Base-by-base conservation (phyloP, 148 eudicot species). In the Chenopodium formosanum region DNA sequence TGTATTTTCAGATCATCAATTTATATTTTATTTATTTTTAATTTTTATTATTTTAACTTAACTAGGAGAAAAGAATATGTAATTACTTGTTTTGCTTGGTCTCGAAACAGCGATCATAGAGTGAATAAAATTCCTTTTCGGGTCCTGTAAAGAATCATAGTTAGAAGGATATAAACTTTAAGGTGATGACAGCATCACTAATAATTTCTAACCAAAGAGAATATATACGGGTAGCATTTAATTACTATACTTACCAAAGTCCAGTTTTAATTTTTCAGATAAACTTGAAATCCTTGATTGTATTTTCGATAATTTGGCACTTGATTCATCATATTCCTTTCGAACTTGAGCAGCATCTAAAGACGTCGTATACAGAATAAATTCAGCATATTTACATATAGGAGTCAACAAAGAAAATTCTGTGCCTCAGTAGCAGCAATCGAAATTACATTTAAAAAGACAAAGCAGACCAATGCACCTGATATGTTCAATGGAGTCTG, bases 261-360 rank as follows among this genome's bases (percentile, higher is more conserved):
- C 98, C 53, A 90, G 90, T 86, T 90, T 89, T 50, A 96, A 84
- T 85, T 96, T 96, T 87, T 90, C 81, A 62, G 92, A 88, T 83
- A 96, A 88, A 83, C 94, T 92, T 79, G 99, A 92, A 83, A 96
- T 90, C 84, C 90, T 96, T 73, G 99, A 90, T 87, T 94, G 92
- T 85, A 96, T 87, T 85, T 96, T 96, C 31, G 98, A 91, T 84
- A 96, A 89, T 83, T 92, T 92, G 74, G 90, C 73, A 84, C 84
- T 91, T 73, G 93, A 90, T 70, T 91, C 97, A 73, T 94, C 97
- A 85, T 92, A 96, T 83, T 94, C 97, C 91, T 92, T 96, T 60
- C 98, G 98, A 77, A 96, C 93, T 79, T 74, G 89, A 79, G 90
- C 95, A 86, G 99, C 94, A 86, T 96, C 99, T 96, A 80, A 78